Conservation (phyloP, 768 basidiomycete species). For the Suillus spraguei region DNA sequence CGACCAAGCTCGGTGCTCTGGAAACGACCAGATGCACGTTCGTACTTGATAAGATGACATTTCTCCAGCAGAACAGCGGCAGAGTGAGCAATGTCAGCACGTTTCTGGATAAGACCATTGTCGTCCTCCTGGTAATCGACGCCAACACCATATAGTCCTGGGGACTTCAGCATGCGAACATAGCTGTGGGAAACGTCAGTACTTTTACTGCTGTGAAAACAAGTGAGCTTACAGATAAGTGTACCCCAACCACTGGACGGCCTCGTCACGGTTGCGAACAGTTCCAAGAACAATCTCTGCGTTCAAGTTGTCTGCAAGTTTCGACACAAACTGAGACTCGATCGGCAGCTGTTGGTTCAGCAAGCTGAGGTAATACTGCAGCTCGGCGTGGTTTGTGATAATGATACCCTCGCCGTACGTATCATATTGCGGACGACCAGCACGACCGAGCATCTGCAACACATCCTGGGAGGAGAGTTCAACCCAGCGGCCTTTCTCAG, state of each 20-base stretch:
- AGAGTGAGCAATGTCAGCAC: slow-evolving; percentile 91
- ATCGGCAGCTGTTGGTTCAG: slow-evolving; percentile 98
- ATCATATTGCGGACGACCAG: slow-evolving; percentile 96
- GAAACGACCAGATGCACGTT: slow-evolving; percentile 84
- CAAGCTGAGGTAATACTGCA: slow-evolving; percentile 95
- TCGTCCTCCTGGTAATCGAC: slow-evolving; percentile 93
- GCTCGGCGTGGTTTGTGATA: slow-evolving; percentile 95
- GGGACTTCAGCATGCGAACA: slow-evolving; percentile 91
- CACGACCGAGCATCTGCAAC: slow-evolving; percentile 97
- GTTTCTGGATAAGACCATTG: slow-evolving; percentile 81
- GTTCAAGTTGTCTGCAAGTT: slow-evolving; percentile 93
- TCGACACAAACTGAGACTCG: slow-evolving; percentile 91
- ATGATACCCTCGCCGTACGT: slow-evolving; percentile 98
- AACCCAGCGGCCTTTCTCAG: slow-evolving; percentile 97
- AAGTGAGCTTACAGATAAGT: slow-evolving; percentile 77
- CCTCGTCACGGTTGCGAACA: slow-evolving; percentile 93
- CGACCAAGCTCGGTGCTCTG: slow-evolving; percentile 91
- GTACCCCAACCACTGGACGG: slow-evolving; percentile 96
- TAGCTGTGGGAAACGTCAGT: slow-evolving; percentile 47
- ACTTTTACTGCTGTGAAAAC: slow-evolving; percentile 8
- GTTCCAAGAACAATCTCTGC: slow-evolving; percentile 97
- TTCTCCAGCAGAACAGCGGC: slow-evolving; percentile 94
- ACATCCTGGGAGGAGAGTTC: slow-evolving; percentile 96
- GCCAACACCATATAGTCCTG: slow-evolving; percentile 84
- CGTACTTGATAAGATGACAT: slow-evolving; percentile 92